Evolutionary conservation across 2,329 filamentous ascomycete genomes (phyloP), one percentile per base, ranked within the genome.

Genomic region (Alternaria hordeiaustralica): DNA sequence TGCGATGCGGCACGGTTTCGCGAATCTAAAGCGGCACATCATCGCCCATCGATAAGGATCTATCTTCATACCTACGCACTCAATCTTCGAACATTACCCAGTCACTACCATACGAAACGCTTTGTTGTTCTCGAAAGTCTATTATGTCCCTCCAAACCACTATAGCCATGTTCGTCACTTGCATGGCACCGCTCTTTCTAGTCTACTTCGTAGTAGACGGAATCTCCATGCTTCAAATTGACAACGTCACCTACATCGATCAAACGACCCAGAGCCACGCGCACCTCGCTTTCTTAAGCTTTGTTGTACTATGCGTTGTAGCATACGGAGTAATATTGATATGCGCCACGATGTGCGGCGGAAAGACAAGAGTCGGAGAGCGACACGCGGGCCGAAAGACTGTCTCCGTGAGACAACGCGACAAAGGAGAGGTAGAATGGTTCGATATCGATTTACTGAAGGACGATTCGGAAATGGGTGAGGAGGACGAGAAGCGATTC

Each of bases 331-430:
- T 25, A 8, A 8, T 25, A 2, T 25, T 8, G 23, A 25, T 25
- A 25, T 25, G 7, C 7, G 7, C 23, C 4, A 8, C 23, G 7
- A 25, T 8, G 6, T 25, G 6, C 7, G 28, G 12, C 15, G 36
- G 15, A 41, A 18, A 3, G 36, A 41, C 3, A 41, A 6, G n/a
- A 41, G 36, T 8, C 8, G 36, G 11, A 7, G 30, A 15, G 15
- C 15, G 9, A 18, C 4, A 41, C 1, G 36, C 36, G 36, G 2
- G 9, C 36, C 36, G 3, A 3, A 6, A n/a, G 15, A 6, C 36
- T 9, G 1, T 5, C 8, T 0, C 0, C 9, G 36, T 41, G 15
- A 2, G n/a, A 18, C 2, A 41, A 0, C 9, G 3, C n/a, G 9
- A 41, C 1, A 1, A 41, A 0, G 9, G n/a, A 6, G 9, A 0